A percentile compares a stretch with the other conserved stretches of the same genome.
These are phyloP conservation scores for Aspergillus leporis DNA, from an alignment of 495 filamentous ascomycete species.

Conservation along the genomic window DNA sequence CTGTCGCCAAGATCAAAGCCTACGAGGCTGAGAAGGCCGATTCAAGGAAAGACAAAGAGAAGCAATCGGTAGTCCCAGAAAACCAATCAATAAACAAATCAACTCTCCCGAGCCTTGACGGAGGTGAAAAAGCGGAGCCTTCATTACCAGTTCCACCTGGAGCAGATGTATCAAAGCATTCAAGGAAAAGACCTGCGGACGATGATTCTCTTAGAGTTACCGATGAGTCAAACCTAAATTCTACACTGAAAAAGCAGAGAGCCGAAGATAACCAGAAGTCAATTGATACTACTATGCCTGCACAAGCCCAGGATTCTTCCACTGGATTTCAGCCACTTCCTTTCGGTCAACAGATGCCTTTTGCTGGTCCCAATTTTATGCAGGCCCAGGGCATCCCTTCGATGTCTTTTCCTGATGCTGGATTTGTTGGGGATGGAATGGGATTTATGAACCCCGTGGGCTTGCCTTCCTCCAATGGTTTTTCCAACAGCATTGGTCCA, in stretches of 20 bases:
- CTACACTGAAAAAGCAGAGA: constrained; percentile 38
- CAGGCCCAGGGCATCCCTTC: constrained; percentile 36
- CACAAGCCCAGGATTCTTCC: constrained; percentile 19
- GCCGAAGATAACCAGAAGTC: constrained; percentile 23
- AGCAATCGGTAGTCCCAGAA: constrained; percentile 37
- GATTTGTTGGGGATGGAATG: constrained; percentile 43
- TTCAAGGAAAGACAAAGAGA: constrained; percentile 62
- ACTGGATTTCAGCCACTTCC: constrained; percentile 21
- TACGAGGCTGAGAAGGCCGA: constrained; percentile 72
- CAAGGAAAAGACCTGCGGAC: constrained; percentile 82
- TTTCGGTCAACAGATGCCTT: constrained; percentile 39
- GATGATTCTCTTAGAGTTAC: constrained; percentile 53
- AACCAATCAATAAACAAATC: constrained; percentile 35
- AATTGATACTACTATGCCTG: constrained; percentile 4
- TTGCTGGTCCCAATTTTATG: constrained; percentile 31
- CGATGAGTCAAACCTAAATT: constrained; percentile 21
- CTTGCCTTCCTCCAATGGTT: constrained; percentile 41
- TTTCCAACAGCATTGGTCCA: constrained; percentile 44
- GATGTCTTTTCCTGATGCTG: constrained; percentile 46
- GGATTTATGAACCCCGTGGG: constrained; percentile 59
- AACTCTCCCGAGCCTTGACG: constrained; percentile 11
- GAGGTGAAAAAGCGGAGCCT: constrained; percentile 18
- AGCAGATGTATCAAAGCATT: constrained; percentile 33
- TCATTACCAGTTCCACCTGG: constrained; percentile 39
- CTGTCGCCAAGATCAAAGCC: constrained; percentile 70